phyloP scores from a whole-genome alignment of 2,329 filamentous ascomycete genomes.

The Domatiomyces catenatus region DNA sequence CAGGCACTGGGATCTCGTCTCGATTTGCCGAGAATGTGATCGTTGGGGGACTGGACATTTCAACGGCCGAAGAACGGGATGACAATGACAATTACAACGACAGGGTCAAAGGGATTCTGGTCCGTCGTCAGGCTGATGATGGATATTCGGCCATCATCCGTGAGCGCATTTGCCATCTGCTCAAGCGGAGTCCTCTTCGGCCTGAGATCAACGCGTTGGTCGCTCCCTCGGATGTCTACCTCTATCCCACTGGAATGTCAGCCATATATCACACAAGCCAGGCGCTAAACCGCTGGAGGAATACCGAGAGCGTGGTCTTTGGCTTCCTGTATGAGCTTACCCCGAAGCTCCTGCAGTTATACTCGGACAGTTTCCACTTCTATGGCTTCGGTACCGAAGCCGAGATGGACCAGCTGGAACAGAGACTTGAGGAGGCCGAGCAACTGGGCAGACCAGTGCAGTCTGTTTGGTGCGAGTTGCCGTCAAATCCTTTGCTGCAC shows the following conservation, averaged over 20 bases:
- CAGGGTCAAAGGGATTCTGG: not conserved
- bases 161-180: slow-evolving; percentile 1
- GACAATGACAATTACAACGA: not conserved
- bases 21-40: not conserved
- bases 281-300: slow-evolving; percentile 23
- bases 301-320: slow-evolving; percentile 29
- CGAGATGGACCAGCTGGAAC: slow-evolving; percentile 36
- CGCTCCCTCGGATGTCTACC: slow-evolving; percentile 31
- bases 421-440: slow-evolving; percentile 32
- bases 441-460: slow-evolving; percentile 24
- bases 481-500: slow-evolving; percentile 32
- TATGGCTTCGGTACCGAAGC: slow-evolving; percentile 30
- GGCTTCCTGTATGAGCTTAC: slow-evolving; percentile 40
- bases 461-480: slow-evolving; percentile 31
- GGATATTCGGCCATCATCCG: not conserved
- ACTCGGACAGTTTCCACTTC: slow-evolving; percentile 29
- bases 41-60: not conserved
- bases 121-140: not conserved
- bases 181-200: not conserved
- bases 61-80: not conserved
- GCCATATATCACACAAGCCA: slow-evolving; percentile 33
- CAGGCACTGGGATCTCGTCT: slow-evolving; percentile 2
- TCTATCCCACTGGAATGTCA: slow-evolving; percentile 42
- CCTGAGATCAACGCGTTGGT: not conserved
- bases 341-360: slow-evolving; percentile 33